A percentile compares a stretch with the other conserved stretches of the same genome.
These are phyloP conservation scores for Karstenula rhodostoma DNA, from an alignment of 2,329 filamentous ascomycete species.

Conservation along the genomic window DNA sequence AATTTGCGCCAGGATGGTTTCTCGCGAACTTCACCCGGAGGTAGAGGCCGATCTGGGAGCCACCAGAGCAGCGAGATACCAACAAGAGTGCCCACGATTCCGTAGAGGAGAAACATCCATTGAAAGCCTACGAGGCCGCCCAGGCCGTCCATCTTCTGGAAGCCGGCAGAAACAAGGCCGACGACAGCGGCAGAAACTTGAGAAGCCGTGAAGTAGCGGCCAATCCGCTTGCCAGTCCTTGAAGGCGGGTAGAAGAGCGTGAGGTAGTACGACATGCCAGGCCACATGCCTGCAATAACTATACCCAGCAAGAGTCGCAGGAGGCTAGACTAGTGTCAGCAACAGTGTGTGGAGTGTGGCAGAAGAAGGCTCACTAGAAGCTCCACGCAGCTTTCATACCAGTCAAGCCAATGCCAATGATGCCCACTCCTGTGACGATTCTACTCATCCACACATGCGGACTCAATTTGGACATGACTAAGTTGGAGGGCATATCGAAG, in stretches of 20 bases:
- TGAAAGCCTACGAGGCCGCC: slow-evolving; percentile 81
- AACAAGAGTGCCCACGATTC: slow-evolving; percentile 75
- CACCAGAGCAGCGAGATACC: slow-evolving; percentile 84
- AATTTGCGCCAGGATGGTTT: slow-evolving; percentile 66
- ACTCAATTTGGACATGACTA: slow-evolving; percentile 85
- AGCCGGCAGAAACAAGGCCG: slow-evolving; percentile 87
- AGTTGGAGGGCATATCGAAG: slow-evolving; percentile 87
- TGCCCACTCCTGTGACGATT: slow-evolving; percentile 85
- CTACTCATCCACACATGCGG: slow-evolving; percentile 91
- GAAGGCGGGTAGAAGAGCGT: slow-evolving; percentile 92
- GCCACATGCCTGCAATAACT: slow-evolving; percentile 94
- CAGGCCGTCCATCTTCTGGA: slow-evolving; percentile 86
- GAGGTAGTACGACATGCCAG: slow-evolving; percentile 91
- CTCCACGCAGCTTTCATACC: slow-evolving; percentile 85
- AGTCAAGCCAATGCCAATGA: slow-evolving; percentile 84
- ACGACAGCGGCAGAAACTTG: slow-evolving; percentile 91
- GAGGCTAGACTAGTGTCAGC: slow-evolving; percentile 54
- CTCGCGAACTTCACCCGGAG: slow-evolving; percentile 70
- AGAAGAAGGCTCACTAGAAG: slow-evolving; percentile 67
- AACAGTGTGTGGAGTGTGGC: not conserved
- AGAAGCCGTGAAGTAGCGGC: slow-evolving; percentile 86
- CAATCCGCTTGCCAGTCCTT: slow-evolving; percentile 85
- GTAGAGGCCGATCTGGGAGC: slow-evolving; percentile 82
- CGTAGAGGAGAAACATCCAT: slow-evolving; percentile 94
- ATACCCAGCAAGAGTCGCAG: slow-evolving; percentile 84